A percentile compares a stretch with the other conserved stretches of the same genome.
Evolutionary conservation across 2,329 filamentous ascomycete genomes (phyloP).

Genomic region (Phialophora verrucosa): DNA sequence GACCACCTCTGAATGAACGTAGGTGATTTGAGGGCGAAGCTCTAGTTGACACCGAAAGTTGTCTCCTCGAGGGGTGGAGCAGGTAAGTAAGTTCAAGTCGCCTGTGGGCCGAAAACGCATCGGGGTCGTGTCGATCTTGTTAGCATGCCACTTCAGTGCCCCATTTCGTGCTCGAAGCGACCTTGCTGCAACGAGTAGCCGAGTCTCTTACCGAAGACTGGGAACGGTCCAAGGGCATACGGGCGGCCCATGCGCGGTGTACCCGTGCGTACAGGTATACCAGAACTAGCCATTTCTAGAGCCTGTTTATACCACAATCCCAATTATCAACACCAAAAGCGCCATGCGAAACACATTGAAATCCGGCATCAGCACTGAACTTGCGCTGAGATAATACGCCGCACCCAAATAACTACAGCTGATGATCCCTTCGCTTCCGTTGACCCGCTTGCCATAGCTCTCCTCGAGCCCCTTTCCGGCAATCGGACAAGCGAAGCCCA

Average conservation of each 20-base stretch:
- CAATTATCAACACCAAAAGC: slow-evolving; percentile 22
- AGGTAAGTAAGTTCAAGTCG: background rate
- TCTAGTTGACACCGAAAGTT: background rate
- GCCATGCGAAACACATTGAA: slow-evolving; percentile 11
- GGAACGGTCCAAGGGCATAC: background rate
- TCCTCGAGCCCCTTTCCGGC: slow-evolving; percentile 53
- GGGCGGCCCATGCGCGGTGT: background rate
- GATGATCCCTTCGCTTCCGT: slow-evolving; percentile 45
- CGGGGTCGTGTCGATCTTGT: background rate
- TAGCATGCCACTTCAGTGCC: background rate
- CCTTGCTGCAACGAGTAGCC: background rate
- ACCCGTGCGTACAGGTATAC: background rate
- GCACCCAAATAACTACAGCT: slow-evolving; percentile 69
- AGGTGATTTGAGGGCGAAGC: background rate
- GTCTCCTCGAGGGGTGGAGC: background rate
- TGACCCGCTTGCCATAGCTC: slow-evolving; percentile 57
- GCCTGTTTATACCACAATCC: slow-evolving; percentile 10
- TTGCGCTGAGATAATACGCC: slow-evolving; percentile 57
- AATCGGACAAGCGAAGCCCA: slow-evolving; percentile 77
- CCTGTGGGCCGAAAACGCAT: background rate
- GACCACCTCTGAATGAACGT: background rate
- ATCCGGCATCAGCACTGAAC: slow-evolving; percentile 12
- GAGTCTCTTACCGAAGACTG: background rate
- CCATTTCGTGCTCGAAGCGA: background rate
- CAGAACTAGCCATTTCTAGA: background rate